phyloP scores from a whole-genome alignment of 139 green algal species.

The Chlamydomonas sphaeroides region DNA sequence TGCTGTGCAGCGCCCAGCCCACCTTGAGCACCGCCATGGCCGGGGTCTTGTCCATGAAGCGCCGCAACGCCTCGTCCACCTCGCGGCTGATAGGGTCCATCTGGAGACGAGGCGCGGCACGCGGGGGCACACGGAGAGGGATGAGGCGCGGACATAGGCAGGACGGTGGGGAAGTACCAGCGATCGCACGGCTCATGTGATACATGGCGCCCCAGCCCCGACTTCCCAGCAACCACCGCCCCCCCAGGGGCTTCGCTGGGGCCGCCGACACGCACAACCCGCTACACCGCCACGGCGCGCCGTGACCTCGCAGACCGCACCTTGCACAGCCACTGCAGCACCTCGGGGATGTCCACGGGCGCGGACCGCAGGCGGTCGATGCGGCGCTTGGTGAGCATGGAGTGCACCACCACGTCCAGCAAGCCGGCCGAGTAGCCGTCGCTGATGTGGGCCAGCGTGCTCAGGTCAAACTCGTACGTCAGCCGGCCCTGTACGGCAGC shows the following conservation, averaged over 20 bases:
- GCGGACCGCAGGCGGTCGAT: constrained; percentile 56
- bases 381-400: constrained; percentile 65
- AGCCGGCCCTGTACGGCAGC: constrained; percentile 43
- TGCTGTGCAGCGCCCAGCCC: too few relatives aligned
- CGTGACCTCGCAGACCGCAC: too few relatives aligned
- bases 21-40: constrained; percentile 58
- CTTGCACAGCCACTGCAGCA: constrained; percentile 76
- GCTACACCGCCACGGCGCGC: too few relatives aligned
- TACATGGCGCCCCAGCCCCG: too few relatives aligned
- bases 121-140: not conserved
- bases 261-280: too few relatives aligned
- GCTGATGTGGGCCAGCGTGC: constrained; percentile 78
- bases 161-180: too few relatives aligned
- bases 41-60: constrained; percentile 70
- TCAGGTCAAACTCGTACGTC: constrained; percentile 77
- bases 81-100: constrained; percentile 61
- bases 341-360: constrained; percentile 61
- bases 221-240: too few relatives aligned
- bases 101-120: constrained; percentile 8
- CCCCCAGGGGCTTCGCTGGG: too few relatives aligned
- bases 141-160: too few relatives aligned
- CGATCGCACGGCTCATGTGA: too few relatives aligned
- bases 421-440: constrained; percentile 55
- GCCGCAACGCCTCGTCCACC: constrained; percentile 57
- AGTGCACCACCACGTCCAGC: constrained; percentile 61